phyloP scores from a whole-genome alignment of 2,329 filamentous ascomycete genomes.

The Juglanconis sp. region DNA sequence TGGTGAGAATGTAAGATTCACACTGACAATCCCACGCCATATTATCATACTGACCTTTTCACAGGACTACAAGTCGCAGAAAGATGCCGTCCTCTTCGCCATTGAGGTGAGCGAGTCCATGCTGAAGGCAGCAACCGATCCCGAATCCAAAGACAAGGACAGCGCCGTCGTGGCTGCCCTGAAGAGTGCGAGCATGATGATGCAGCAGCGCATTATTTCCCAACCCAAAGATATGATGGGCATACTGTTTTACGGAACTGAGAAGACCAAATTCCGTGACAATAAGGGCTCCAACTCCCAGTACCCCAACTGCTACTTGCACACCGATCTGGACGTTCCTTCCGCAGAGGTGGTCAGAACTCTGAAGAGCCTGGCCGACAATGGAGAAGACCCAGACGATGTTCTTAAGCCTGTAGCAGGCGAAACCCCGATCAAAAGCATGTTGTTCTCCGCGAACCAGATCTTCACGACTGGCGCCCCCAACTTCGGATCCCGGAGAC shows the following conservation, averaged over 20 bases:
- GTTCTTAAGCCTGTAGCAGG: constrained; percentile 69
- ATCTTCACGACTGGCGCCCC: constrained; percentile 93
- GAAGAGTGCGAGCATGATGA: constrained; percentile 90
- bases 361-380: constrained; percentile 72
- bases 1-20: constrained; percentile 28
- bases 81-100: constrained; percentile 97
- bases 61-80: constrained; percentile 84
- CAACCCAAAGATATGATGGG: constrained; percentile 98
- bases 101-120: constrained; percentile 90
- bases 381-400: constrained; percentile 67
- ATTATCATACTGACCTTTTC: background rate
- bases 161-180: constrained; percentile 79
- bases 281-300: constrained; percentile 59
- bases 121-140: constrained; percentile 64
- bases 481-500: constrained; percentile 84
- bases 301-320: constrained; percentile 90
- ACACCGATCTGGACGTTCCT: constrained; percentile 84
- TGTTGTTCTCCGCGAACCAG: constrained; percentile 93
- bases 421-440: constrained; percentile 75
- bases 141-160: constrained; percentile 69
- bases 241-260: constrained; percentile 84
- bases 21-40: no score
- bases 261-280: constrained; percentile 75
- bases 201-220: constrained; percentile 98
- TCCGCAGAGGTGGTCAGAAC: constrained; percentile 82